These are phyloP conservation scores for Trematosphaeria pertusa DNA, from an alignment of 2,329 filamentous ascomycete species.

Conservation along the genomic window DNA sequence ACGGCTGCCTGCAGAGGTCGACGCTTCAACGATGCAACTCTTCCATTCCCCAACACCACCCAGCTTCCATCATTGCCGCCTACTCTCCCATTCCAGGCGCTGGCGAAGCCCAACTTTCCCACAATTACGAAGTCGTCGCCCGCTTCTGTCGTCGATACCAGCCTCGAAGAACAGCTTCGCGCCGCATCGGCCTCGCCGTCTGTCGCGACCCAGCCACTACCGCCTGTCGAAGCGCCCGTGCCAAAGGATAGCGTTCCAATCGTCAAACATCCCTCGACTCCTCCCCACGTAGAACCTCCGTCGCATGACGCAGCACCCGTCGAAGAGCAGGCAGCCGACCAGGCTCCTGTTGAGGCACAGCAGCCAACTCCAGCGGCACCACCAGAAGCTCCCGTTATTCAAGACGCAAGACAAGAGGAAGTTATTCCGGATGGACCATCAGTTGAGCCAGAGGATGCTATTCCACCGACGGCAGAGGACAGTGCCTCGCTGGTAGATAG, in stretches of 20 bases:
- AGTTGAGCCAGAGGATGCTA: conserved; percentile 29
- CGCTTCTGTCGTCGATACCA: conserved; percentile 26
- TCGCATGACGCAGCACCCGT: conserved; percentile 14
- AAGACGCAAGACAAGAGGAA: conserved; percentile 16
- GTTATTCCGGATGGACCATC: conserved; percentile 23
- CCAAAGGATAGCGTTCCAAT: conserved; percentile 21
- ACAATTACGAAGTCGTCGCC: conserved; percentile 29
- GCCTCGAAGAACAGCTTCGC: conserved; percentile 43
- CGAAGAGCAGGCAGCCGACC: conserved; percentile 24
- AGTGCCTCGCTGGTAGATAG: conserved; percentile 35
- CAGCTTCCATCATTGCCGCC: conserved; percentile 32
- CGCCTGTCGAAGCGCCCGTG: conserved; percentile 22
- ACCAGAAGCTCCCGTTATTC: conserved; percentile 18
- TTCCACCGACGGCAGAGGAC: conserved; percentile 45
- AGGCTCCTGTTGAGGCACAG: conserved; percentile 15
- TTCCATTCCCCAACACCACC: conserved; percentile 49
- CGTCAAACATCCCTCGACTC: conserved; percentile 14
- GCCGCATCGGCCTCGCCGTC: conserved; percentile 46
- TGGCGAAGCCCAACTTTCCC: conserved; percentile 21
- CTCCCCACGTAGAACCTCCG: conserved; percentile 14
- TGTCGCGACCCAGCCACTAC: conserved; percentile 30
- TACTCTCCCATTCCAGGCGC: conserved; percentile 31
- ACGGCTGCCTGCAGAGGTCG: conserved; percentile 56
- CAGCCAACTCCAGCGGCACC: conserved; percentile 4
- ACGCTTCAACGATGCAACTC: conserved; percentile 63